Evolutionary conservation across 164 flowering plant species (phyloP), one percentile per base, ranked within the genome.

Genomic region (Aristolochia californica): DNA sequence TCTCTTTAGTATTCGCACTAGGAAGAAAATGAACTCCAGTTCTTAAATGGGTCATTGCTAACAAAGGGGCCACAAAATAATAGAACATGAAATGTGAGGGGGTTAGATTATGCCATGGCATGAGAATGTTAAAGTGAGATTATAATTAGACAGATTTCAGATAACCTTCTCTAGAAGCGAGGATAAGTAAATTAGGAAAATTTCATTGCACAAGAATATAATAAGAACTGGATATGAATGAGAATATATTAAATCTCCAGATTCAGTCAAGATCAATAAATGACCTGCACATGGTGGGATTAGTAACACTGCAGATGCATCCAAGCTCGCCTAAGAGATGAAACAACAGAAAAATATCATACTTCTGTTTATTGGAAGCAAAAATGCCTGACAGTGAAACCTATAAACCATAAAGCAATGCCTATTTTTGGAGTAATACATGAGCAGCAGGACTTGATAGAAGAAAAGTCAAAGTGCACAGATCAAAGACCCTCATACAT

Each of bases 291-390:
- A 67, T 63, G 27, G 68, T 44, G 15, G 88, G 78, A 63, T 82
- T 93, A 13, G 77, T 74, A 23, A 81, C 84, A 69, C 70, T 78
- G 85, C 98, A 91, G 68, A 91, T 77, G 79, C 96, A 91, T 67
- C 95, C 98, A 65, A 74, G 81, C 18, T 66, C 73, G 63, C 80
- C 96, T 88, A 76, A 69, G 13, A 69, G 44, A 61, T 54, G 50
- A 45, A 38, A 48, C 14, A 34, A 34, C 10, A 34, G 11, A 64
- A 34, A 24, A 64, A 23, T 14, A n/a, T n/a, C n/a, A n/a, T n/a
- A n/a, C n/a, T n/a, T n/a, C n/a, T n/a, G n/a, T n/a, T n/a, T 27
- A 0, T 7, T 17, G 38, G 44, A 34, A 55, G 43, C 21, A 30
- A 10, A 55, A 30, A 47, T 17, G 50, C 50, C 15, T 4, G 20